Percentiles rank a stretch among this genome's conserved stretches.
phyloP scores from a whole-genome alignment of 768 basidiomycete species.

The Panellus pusillus region DNA sequence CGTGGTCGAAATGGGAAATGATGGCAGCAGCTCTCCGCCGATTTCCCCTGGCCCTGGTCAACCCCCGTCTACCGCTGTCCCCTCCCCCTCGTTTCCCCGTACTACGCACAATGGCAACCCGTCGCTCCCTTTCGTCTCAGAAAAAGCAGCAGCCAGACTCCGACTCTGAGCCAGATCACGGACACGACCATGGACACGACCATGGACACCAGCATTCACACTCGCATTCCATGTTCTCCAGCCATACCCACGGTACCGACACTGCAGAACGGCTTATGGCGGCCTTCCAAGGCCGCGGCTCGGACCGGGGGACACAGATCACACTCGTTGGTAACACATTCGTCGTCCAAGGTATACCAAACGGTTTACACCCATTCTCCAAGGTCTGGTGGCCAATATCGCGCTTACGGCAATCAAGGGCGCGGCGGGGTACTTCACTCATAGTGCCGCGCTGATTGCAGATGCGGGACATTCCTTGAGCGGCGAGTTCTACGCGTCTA shows the following conservation, averaged over 20 bases:
- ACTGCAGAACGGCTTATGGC: conserved; percentile 69
- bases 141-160: conserved; percentile 4
- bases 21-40: no score
- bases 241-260: conserved; percentile 53
- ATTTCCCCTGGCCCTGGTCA: no score
- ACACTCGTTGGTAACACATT: conserved; percentile 59
- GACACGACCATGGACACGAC: conserved; percentile 38
- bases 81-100: no score
- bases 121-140: conserved; percentile 8
- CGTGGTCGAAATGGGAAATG: no score
- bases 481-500: conserved; percentile 48
- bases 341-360: no score
- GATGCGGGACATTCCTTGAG: conserved; percentile 92
- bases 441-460: conserved; percentile 87
- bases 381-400: conserved; percentile 68
- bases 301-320: conserved; percentile 76
- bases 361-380: no score
- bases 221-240: conserved; percentile 20
- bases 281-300: conserved; percentile 61
- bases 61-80: no score
- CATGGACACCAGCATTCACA: conserved; percentile 35
- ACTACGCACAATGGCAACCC: background rate
- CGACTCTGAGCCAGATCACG: conserved; percentile 9
- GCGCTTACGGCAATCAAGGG: conserved; percentile 80
- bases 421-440: conserved; percentile 83